Evolutionary conservation across 805 yeast genomes (phyloP), one percentile per base, ranked within the genome.

Genomic region (Yamadazyma paraphyllophila): DNA sequence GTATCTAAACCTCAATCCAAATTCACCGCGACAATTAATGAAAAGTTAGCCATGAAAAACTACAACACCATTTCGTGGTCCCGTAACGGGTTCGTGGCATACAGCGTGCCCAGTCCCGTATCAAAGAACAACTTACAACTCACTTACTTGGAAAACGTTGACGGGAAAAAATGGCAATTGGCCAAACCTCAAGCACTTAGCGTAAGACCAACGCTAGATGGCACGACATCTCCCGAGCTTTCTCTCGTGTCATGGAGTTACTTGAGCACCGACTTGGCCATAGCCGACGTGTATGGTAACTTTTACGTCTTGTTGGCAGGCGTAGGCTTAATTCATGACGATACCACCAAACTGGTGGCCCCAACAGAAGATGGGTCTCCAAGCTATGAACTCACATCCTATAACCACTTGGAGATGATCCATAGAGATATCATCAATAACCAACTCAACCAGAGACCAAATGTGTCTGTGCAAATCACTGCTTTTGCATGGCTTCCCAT

Each of bases 71-170:
- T 84, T 8, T 76, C 88, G 9, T 89, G 96, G 96, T 86, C 95
- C 9, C 79, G 82, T 52, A 85, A 83, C 53, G 97, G 97, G 11
- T 80, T 88, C 54, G 77, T 91, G 27, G 96, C 96, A 1, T 88
- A 84, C 54, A 67, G 81, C 6, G 73, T 77, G 45, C 65, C 72
- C 33, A 57, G 52, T 32, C 13, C 31, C 14, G 55, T 61, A 14
- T 46, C 66, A 20, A 66, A 59, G 45, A 67, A 64, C 50, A 69
- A 60, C 56, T 59, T 88, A 16, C 67, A 71, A 39, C 65, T 88
- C 48, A 83, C 95, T 0, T 82, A 84, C 62, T 58, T 89, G 47
- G 91, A 84, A 54, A 81, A 89, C 48, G 63, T 79, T 11, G 84
- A 88, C 60, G 97, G 97, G 1, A 72, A 74, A 29, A 65, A 74